These are phyloP conservation scores for Fusarium palustre DNA, from an alignment of 2,329 filamentous ascomycete genomes.

Conservation along the genomic window DNA sequence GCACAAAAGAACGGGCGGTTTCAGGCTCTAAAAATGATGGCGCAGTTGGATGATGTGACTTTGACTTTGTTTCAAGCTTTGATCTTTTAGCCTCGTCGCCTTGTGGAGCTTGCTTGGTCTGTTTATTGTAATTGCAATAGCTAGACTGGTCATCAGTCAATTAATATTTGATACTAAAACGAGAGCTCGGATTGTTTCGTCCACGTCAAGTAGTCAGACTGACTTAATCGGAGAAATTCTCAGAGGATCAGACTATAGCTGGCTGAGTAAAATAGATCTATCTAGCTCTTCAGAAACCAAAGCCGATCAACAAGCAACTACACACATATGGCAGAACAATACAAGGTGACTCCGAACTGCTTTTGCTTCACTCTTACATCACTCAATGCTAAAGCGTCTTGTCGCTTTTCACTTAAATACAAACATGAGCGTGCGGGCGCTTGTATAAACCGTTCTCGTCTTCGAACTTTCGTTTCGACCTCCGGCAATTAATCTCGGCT, in stretches of 20 bases:
- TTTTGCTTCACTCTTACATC: not conserved
- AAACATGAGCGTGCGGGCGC: not conserved
- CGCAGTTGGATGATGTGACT: constrained; percentile 7
- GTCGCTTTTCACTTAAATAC: not conserved
- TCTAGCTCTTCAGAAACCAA: not conserved
- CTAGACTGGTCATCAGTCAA: not conserved
- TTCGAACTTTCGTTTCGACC: not conserved
- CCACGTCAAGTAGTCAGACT: not conserved
- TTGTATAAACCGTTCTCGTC: not conserved
- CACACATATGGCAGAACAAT: not conserved
- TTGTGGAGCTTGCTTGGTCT: not conserved
- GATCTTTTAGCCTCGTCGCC: constrained; percentile 4
- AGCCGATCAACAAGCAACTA: not conserved
- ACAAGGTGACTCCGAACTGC: not conserved
- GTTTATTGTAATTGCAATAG: not conserved
- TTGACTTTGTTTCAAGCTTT: constrained; percentile 24
- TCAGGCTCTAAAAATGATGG: constrained; percentile 5
- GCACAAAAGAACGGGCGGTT: constrained; percentile 15
- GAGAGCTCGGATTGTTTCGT: not conserved
- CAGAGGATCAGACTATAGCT: not conserved
- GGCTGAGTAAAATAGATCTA: not conserved
- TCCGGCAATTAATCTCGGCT: not conserved
- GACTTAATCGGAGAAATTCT: not conserved
- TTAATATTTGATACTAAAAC: constrained; percentile 2
- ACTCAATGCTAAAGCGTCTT: not conserved